Conservation (phyloP, 352 stramenopile genomes). For the Pythium utonaiense region DNA sequence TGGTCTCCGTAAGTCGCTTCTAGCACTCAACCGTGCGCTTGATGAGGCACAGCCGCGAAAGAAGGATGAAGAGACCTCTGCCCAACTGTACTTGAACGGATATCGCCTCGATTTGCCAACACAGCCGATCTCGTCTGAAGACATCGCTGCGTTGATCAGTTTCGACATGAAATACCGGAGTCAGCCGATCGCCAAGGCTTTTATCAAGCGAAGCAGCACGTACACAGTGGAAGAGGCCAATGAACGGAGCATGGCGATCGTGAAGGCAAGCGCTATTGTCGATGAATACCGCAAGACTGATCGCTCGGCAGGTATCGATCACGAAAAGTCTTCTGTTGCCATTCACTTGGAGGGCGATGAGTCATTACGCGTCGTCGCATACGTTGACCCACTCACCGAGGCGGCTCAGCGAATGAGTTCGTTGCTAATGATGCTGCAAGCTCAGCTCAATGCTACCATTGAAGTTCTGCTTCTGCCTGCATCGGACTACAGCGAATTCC, state of each 20-base stretch:
- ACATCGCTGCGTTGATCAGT: conserved; percentile 56
- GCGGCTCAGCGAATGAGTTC: conserved; percentile 87
- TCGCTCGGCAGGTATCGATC: conserved; percentile 33
- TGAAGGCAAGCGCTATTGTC: conserved; percentile 75
- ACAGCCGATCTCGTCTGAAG: conserved; percentile 52
- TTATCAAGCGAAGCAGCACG: conserved; percentile 56
- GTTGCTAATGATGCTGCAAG: conserved; percentile 76
- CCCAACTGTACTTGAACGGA: conserved; percentile 71
- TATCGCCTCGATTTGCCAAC: conserved; percentile 51
- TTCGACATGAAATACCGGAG: conserved; percentile 74
- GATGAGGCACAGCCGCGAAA: conserved; percentile 27
- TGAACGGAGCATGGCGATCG: conserved; percentile 57
- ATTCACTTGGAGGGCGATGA: conserved; percentile 41
- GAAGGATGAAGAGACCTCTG: conserved; percentile 26
- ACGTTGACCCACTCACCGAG: conserved; percentile 90
- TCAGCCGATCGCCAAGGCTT: conserved; percentile 61
- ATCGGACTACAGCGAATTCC: conserved; percentile 81
- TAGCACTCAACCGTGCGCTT: conserved; percentile 44
- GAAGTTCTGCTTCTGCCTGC: conserved; percentile 63
- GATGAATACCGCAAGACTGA: conserved; percentile 66
- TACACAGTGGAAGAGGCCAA: conserved; percentile 51
- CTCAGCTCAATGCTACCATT: conserved; percentile 67
- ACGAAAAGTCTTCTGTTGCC: conserved; percentile 33
- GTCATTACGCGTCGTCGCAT: conserved; percentile 61
- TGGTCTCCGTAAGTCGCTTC: conserved; percentile 16